Conservation (phyloP, 345 rosid species). For the Diplotaxis tenuifolia region DNA sequence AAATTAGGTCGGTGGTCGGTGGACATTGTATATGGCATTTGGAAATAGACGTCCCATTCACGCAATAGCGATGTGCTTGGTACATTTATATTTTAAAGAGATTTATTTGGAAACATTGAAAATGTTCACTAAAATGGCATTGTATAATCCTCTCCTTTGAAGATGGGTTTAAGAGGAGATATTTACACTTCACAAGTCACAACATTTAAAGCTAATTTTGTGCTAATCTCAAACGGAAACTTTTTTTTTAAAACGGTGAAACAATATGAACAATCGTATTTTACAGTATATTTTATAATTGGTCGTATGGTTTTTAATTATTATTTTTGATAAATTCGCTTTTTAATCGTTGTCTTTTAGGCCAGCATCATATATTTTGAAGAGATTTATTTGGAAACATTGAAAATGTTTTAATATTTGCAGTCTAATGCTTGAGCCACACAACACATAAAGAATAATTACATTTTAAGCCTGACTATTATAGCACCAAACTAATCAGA, state of each 20-base stretch:
- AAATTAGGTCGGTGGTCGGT: constrained; percentile 40
- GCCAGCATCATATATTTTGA: not conserved
- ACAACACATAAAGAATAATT: not conserved
- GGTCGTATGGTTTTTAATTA: not conserved
- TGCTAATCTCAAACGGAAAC: not conserved
- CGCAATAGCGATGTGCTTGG: constrained; percentile 4
- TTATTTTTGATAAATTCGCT: not conserved
- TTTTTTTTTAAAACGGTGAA: not conserved
- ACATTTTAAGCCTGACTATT: not conserved
- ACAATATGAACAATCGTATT: not conserved
- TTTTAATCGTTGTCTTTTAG: not conserved
- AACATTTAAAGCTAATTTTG: not conserved
- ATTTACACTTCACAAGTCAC: not conserved
- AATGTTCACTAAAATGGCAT: no score
- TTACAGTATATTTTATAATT: not conserved
- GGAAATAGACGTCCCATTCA: constrained; percentile 34
- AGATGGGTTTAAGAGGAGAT: not conserved
- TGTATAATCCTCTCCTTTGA: not conserved
- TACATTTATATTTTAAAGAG: no score
- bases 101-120: no score
- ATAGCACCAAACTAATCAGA: not conserved
- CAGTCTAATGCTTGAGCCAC: constrained; percentile 14
- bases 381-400: not conserved
- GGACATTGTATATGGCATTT: constrained; percentile 26
- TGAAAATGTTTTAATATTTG: not conserved